Conservation (phyloP, 371 early-diverging fungal genomes). For the Rhizomucor miehei region DNA sequence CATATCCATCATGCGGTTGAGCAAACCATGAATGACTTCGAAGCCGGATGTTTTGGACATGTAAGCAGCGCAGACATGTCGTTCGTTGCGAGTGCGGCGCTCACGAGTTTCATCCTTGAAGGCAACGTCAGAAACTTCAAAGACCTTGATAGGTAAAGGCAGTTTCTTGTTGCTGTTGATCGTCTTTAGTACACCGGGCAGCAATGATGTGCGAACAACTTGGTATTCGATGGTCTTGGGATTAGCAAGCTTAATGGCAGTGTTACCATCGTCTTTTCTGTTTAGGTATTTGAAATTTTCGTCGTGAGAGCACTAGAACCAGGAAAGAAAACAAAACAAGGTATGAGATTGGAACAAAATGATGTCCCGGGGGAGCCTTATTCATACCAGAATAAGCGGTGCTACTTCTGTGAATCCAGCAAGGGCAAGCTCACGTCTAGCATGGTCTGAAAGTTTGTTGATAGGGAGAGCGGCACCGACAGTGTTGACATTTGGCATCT, state of each 20-base stretch:
- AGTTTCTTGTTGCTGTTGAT: conserved; percentile 89
- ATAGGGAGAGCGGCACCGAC: conserved; percentile 89
- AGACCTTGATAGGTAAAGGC: conserved; percentile 93
- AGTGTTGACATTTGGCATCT: conserved; percentile 79
- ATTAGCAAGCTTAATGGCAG: conserved; percentile 91
- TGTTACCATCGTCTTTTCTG: conserved; percentile 69
- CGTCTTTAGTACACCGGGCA: conserved; percentile 98
- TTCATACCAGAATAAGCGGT: conserved; percentile 86
- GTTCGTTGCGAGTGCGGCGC: conserved; percentile 88
- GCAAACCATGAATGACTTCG: conserved; percentile 92
- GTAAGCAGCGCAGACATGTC: conserved; percentile 88
- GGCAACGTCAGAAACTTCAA: conserved; percentile 98
- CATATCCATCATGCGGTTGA: conserved; percentile 90
- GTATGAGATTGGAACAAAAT: conserved; percentile 1
- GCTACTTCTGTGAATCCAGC: conserved; percentile 97
- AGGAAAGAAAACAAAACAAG: conserved; percentile 1
- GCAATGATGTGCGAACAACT: conserved; percentile 91
- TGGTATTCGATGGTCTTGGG: conserved; percentile 96
- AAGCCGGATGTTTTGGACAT: conserved; percentile 89
- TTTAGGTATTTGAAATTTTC: conserved; percentile 93
- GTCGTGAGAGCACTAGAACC: conserved; percentile 87
- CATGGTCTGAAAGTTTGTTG: conserved; percentile 92
- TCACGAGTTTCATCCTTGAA: conserved; percentile 80
- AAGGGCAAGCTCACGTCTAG: conserved; percentile 90
- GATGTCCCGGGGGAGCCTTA: background rate